Conservation (phyloP, 306 rosid genomes). For the Inga laurina region DNA sequence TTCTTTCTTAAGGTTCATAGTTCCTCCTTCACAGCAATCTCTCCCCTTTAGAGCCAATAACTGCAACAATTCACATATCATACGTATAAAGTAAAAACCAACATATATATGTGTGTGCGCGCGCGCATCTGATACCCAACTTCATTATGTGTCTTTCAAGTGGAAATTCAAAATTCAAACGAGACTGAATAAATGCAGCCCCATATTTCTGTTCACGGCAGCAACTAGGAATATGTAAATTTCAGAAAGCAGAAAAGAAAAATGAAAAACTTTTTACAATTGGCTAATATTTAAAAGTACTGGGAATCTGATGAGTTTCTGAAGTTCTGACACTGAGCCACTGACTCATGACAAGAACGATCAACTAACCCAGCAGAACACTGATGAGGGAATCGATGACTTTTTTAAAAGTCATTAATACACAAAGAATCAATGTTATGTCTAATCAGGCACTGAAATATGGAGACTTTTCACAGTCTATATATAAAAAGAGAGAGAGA, state of each 20-base stretch:
- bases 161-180: not conserved
- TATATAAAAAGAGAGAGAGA: not conserved
- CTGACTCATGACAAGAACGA: conserved; percentile 49
- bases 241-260: not conserved
- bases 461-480: conserved; percentile 3
- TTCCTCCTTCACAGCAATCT: conserved; percentile 46
- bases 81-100: not conserved
- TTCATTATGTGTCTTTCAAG: not conserved
- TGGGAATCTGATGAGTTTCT: conserved; percentile 32
- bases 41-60: conserved; percentile 52
- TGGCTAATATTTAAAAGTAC: conserved; percentile 30
- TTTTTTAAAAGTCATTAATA: conserved; percentile 20
- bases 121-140: not conserved
- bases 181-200: conserved; percentile 30
- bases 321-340: conserved; percentile 3
- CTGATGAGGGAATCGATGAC: conserved; percentile 37
- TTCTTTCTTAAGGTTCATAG: conserved; percentile 53
- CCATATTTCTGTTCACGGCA: conserved; percentile 40
- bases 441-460: conserved; percentile 23
- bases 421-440: conserved; percentile 39
- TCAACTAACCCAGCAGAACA: conserved; percentile 36
- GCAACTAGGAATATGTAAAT: conserved; percentile 29
- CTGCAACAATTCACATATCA: conserved; percentile 43
- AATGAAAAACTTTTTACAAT: conserved; percentile 20
- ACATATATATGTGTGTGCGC: not conserved